phyloP scores from a whole-genome alignment of 2,329 filamentous ascomycete genomes.

The Claviceps fusiformis region DNA sequence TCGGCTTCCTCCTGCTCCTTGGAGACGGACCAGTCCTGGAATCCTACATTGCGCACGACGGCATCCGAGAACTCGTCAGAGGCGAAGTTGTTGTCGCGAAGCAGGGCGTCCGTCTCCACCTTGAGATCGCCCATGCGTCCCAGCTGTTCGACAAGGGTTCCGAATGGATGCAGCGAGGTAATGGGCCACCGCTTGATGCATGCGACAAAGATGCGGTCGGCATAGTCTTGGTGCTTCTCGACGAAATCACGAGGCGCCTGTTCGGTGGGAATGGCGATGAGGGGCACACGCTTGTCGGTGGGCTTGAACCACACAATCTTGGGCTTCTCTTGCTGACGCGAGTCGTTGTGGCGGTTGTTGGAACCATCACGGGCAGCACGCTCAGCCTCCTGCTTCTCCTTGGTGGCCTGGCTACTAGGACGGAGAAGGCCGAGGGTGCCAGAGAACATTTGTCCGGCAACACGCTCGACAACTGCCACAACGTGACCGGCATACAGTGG shows the following conservation, averaged over 20 bases:
- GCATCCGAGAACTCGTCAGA: conserved; percentile 97
- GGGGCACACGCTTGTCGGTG: conserved; percentile 93
- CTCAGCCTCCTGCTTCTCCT: conserved; percentile 98
- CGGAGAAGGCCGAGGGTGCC: conserved; percentile 87
- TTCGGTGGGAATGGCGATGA: conserved; percentile 96
- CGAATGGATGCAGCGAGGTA: conserved; percentile 96
- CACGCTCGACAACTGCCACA: conserved; percentile 92
- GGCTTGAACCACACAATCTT: conserved; percentile 99
- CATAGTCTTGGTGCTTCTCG: conserved; percentile 95
- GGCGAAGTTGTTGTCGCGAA: conserved; percentile 97
- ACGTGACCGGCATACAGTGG: conserved; percentile 94
- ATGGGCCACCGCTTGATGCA: conserved; percentile 99
- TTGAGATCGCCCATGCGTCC: conserved; percentile 95
- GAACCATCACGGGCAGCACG: conserved; percentile 77
- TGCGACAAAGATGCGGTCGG: conserved; percentile 94
- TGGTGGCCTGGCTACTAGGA: conserved; percentile 94
- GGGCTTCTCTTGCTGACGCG: conserved; percentile 78
- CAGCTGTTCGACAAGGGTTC: conserved; percentile 91
- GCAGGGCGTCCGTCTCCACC: conserved; percentile 91
- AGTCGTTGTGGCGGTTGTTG: conserved; percentile 57
- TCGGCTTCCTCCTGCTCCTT: conserved; percentile 55
- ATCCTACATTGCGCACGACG: conserved; percentile 80
- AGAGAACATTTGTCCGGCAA: conserved; percentile 98
- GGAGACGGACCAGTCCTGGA: conserved; percentile 79
- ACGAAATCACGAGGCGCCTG: conserved; percentile 96